These are phyloP conservation scores for Biscogniauxia mediterranea DNA, from an alignment of 2,329 filamentous ascomycete species.

Conservation along the genomic window DNA sequence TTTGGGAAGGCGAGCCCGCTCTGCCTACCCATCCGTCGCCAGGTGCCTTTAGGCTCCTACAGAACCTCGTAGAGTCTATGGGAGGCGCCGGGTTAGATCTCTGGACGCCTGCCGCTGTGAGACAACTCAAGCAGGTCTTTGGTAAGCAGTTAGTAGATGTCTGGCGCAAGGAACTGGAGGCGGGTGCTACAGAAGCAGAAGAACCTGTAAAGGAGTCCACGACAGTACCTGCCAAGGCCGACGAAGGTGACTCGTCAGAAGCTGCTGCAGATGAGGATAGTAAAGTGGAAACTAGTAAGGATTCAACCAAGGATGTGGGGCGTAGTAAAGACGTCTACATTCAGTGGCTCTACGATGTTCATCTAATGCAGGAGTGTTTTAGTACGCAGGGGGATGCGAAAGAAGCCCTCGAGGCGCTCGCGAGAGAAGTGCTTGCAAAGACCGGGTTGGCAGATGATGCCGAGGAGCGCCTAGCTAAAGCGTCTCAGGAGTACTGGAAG, in stretches of 20 bases:
- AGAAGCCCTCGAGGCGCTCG: slow-evolving; percentile 42
- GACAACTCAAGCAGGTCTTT: slow-evolving; percentile 59
- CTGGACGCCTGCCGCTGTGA: slow-evolving; percentile 72
- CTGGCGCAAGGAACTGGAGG: slow-evolving; percentile 46
- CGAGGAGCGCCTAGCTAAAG: slow-evolving; percentile 56
- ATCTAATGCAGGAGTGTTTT: slow-evolving; percentile 49
- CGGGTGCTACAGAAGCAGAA: slow-evolving; percentile 21
- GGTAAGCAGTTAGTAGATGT: slow-evolving; percentile 46
- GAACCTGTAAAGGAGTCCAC: slow-evolving; percentile 9
- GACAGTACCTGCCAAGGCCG: not conserved
- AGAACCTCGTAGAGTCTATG: slow-evolving; percentile 66
- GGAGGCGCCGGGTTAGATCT: slow-evolving; percentile 69
- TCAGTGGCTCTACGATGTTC: slow-evolving; percentile 62
- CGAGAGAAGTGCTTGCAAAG: slow-evolving; percentile 43
- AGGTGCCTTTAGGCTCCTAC: slow-evolving; percentile 68
- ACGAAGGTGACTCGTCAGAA: slow-evolving; percentile 8
- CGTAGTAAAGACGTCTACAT: slow-evolving; percentile 47
- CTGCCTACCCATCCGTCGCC: slow-evolving; percentile 79
- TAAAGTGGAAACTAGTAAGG: slow-evolving; percentile 10
- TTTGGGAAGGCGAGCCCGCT: slow-evolving; percentile 79
- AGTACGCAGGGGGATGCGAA: slow-evolving; percentile 27
- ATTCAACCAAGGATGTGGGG: slow-evolving; percentile 10
- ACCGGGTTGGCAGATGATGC: slow-evolving; percentile 50
- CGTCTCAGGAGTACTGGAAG: slow-evolving; percentile 76
- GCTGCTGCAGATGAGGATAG: slow-evolving; percentile 10